Base-by-base conservation (phyloP, 1,284 basidiomycete genomes). In the Cryptococcus hybrid region DNA sequence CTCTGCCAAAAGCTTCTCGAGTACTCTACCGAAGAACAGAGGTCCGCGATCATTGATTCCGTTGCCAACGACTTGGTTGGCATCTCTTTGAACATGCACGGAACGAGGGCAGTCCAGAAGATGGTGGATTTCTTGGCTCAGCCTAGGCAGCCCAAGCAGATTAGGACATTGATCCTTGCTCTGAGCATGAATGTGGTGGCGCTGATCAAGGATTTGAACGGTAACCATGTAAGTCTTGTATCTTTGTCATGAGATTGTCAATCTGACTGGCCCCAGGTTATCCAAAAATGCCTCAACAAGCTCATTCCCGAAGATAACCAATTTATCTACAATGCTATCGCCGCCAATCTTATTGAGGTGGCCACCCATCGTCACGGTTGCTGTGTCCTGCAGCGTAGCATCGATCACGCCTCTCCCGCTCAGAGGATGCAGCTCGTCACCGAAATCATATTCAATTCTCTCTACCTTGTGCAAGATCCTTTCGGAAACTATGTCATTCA, bases 81-180 rank as follows among this genome's bases (percentile, higher is more conserved):
- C 71, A 99, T 99, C 75, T 97, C 93, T 47, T 83, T 99, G 68
- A 99, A 99, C 81, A 99, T 99, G 96, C 96, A 99, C 79, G 96
- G 96, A 44, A 99, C 96, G 42, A 87, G 96, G 59, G 96, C 96
- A 34, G 96, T 99, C 54, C 96, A 99, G 81, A 99, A 99, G 83
- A 99, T 98, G 93, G 97, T 99, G 66, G 96, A 99, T 79, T 99
- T 97, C 81, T 81, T 99, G 71, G 94, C 92, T n/a, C 92, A 90
- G 58, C 87, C 90, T 68, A 84, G 93, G 72, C 91, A 93, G 87
- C 68, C 74, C 40, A 76, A 76, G 79, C 92, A 99, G 86, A 98
- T 99, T 69, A 90, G 94, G 75, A 92, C 92, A 48, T 92, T 99
- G 80, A 99, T 99, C 74, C 84, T 94, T 59, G 96, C 96, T 9